Evolutionary conservation across 2,329 filamentous ascomycete genomes (phyloP), one percentile per base, ranked within the genome.

Genomic region (Aspergillaceae sp.): DNA sequence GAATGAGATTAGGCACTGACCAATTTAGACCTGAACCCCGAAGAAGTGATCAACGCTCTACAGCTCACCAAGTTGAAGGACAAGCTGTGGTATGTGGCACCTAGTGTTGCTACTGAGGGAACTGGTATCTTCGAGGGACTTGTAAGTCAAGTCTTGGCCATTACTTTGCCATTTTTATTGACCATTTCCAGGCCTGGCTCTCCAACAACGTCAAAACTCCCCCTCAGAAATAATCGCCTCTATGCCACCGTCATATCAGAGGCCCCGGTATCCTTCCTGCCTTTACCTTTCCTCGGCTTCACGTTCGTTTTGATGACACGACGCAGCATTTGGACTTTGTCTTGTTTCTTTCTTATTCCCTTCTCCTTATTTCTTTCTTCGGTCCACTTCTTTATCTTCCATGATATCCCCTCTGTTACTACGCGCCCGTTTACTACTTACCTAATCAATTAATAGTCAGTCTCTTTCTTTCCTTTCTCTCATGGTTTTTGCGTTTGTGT

Each of bases 61-160:
- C 78, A 89, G 66, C 78, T 91, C 53, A 79, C 76, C 56, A 84
- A 86, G 64, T 75, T 91, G 56, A 89, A 86, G 71, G 85, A 90
- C 65, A 87, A 86, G 74, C 78, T 87, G 64, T 91, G 85, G 86
- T 88, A 85, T 65, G 86, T 91, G 51, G 84, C 87, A 60, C 86
- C 87, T 43, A 88, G 84, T 69, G 87, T 86, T 63, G 87, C 87
- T 45, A 90, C 84, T 29, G 85, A 84, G 11, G 86, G 86, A 49
- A 86, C 89, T 63, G 86, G 87, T 59, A 76, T 92, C 49, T 78
- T 88, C 56, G 86, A 91, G 69, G 87, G 87, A 56, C 72, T 92
- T 64, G 84, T 79, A 70, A 66, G 73, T 67, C 29, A 28, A 27
- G 35, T 27, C 34, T 11, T 40, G 19, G 35, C 2, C 34, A 40